Percentiles rank a stretch among this genome's conserved stretches.
Evolutionary conservation across 169 alveolate species (phyloP).

Genomic region (Plasmodium vivax): DNA sequence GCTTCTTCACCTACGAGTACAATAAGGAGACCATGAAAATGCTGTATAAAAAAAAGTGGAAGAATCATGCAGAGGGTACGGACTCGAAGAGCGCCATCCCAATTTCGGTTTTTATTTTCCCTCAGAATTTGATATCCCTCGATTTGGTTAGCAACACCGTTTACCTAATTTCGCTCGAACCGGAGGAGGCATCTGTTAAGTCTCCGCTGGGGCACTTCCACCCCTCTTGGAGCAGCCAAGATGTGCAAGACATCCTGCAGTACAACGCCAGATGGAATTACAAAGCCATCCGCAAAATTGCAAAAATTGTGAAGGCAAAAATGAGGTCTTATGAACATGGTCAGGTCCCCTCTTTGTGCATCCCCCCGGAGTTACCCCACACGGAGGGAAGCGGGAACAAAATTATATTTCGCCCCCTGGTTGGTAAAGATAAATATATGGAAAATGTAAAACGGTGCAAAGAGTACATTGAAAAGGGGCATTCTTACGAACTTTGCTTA

Average conservation of each 20-base stretch:
- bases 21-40: constrained; percentile 58
- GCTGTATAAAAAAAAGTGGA: constrained; percentile 17
- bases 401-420: neutral
- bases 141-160: constrained; percentile 14
- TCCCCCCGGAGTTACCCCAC: neutral
- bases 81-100: neutral
- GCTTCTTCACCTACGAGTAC: constrained; percentile 77
- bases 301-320: neutral
- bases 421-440: constrained; percentile 5
- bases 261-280: neutral
- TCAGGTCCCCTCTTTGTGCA: neutral
- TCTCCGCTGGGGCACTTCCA: neutral
- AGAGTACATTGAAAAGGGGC: constrained; percentile 63
- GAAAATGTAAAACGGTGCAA: constrained; percentile 55
- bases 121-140: constrained; percentile 34
- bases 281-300: neutral
- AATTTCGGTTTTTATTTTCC: constrained; percentile 21
- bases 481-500: constrained; percentile 78
- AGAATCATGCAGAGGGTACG: neutral
- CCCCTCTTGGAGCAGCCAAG: neutral
- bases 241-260: neutral
- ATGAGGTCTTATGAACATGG: neutral
- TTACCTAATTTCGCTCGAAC: constrained; percentile 23
- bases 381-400: neutral
- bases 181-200: neutral